Percentiles rank a stretch among this genome's conserved stretches.
These are phyloP conservation scores for Trametes coccinea DNA, from an alignment of 768 basidiomycete species.

Conservation along the genomic window DNA sequence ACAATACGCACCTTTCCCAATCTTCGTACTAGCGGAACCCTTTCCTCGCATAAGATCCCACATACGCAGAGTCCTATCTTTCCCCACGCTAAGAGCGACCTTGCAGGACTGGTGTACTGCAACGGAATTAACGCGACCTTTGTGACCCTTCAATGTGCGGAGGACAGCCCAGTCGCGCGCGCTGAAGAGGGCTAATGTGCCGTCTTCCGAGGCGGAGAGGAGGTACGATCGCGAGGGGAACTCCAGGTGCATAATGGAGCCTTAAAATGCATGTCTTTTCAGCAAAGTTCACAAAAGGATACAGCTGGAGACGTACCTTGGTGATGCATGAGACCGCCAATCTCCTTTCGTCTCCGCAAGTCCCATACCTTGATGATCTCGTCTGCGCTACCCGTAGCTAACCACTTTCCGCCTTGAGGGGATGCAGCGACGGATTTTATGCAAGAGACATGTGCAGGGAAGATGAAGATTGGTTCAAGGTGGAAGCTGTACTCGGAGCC, in stretches of 20 bases:
- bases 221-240: conserved; percentile 91
- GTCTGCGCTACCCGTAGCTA: conserved; percentile 94
- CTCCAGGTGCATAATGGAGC: conserved; percentile 84
- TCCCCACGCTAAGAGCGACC: conserved; percentile 87
- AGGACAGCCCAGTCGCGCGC: conserved; percentile 94
- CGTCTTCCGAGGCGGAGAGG: conserved; percentile 90
- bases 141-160: conserved; percentile 88
- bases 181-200: conserved; percentile 85
- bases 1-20: conserved; percentile 76
- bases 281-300: not conserved
- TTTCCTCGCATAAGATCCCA: conserved; percentile 98
- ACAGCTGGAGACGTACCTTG: conserved; percentile 55
- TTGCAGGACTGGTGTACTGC: conserved; percentile 94
- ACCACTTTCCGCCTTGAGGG: conserved; percentile 91
- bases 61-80: conserved; percentile 88
- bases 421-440: conserved; percentile 90
- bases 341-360: conserved; percentile 84
- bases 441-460: conserved; percentile 94
- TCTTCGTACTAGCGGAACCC: conserved; percentile 83
- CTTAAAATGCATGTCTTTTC: conserved; percentile 41
- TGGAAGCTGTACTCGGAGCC: conserved; percentile 36
- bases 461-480: conserved; percentile 87
- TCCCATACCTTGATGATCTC: conserved; percentile 99
- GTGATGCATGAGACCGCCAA: conserved; percentile 94
- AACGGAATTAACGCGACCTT: conserved; percentile 85